Base-by-base conservation (phyloP, 2,329 filamentous ascomycete species). In the Pezicula carpinea region DNA sequence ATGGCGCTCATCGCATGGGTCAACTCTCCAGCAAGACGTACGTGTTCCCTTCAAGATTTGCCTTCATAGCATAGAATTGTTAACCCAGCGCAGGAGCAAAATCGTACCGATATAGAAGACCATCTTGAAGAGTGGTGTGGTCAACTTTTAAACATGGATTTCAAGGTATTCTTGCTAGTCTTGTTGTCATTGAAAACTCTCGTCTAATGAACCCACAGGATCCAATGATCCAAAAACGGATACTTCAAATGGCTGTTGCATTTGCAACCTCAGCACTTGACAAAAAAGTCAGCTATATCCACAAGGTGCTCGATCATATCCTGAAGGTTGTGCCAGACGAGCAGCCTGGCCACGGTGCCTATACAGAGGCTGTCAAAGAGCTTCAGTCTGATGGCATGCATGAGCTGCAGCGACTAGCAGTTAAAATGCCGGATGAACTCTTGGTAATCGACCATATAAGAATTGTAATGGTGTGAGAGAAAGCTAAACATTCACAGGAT, bases 371-470 rank as follows among this genome's bases (percentile, higher is more conserved):
- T 1, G 87, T 96, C 31, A 93, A 91, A 61, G 89, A 95, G 48
- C 75, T 99, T 14, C 90, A 96, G 63, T 80, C 79, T 3, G 81
- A 95, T 60, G 87, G 89, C 58, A 89, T 90, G 66, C 77, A 89
- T 47, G 92, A 99, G 65, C 75, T 97, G 49, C 90, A 96, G 59
- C 81, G 91, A 47, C 74, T 99, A 34, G 92, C 92, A 6, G 83
- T 88, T 52, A 89, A 90, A 59, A 96, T 96, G 76, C 86, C 93
- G 0, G 88, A 97, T 64, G 86, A 95, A 62, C 82, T 99, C 52
- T 42, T 58, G 79, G 86, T 69, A 69, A 29, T 26, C 10, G 23
- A 8, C 23, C 23, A 8, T 2, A 6, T 10, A 26, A 18, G 13
- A 19, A 3, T 45, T 29, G 14, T 1, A n/a, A 26, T 43, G 32